Conservation (phyloP, 1,284 basidiomycete species). For the Ganoderma sinense region DNA sequence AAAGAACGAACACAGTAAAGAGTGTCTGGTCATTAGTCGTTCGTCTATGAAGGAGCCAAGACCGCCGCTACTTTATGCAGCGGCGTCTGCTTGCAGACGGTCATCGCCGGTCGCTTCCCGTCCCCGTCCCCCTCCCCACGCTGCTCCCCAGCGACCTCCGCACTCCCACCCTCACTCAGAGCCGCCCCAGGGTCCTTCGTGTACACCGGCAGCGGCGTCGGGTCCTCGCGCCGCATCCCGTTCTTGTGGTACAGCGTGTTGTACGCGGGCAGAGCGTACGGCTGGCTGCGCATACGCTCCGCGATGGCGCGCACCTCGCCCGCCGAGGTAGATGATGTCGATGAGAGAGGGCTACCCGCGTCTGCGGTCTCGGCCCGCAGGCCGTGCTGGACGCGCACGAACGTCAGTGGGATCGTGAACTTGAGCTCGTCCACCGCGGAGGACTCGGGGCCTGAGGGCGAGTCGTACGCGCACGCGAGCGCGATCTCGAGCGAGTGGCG, state of each 20-base stretch:
- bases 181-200: slow-evolving; percentile 28
- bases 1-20: not conserved
- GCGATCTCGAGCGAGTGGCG: slow-evolving; percentile 61
- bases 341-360: slow-evolving; percentile 10
- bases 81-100: slow-evolving; percentile 25
- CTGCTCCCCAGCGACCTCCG: slow-evolving; percentile 1
- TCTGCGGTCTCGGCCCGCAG: slow-evolving; percentile 10
- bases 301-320: slow-evolving; percentile 11
- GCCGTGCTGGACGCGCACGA: slow-evolving; percentile 45
- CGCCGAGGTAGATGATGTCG: slow-evolving; percentile 3
- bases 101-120: slow-evolving; percentile 8
- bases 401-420: slow-evolving; percentile 62
- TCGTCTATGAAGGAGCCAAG: not conserved
- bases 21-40: no score
- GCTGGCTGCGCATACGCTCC: slow-evolving; percentile 14
- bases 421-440: slow-evolving; percentile 43
- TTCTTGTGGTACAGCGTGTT: slow-evolving; percentile 77
- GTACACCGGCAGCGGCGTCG: slow-evolving; percentile 72
- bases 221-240: slow-evolving; percentile 75
- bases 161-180: no score
- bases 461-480: slow-evolving; percentile 63
- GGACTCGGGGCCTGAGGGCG: slow-evolving; percentile 19
- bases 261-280: slow-evolving; percentile 66
- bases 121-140: slow-evolving; percentile 21
- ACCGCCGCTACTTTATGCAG: slow-evolving; percentile 12